Conservation (phyloP, 441 rosid species). For the Pelargonium citronellum region DNA sequence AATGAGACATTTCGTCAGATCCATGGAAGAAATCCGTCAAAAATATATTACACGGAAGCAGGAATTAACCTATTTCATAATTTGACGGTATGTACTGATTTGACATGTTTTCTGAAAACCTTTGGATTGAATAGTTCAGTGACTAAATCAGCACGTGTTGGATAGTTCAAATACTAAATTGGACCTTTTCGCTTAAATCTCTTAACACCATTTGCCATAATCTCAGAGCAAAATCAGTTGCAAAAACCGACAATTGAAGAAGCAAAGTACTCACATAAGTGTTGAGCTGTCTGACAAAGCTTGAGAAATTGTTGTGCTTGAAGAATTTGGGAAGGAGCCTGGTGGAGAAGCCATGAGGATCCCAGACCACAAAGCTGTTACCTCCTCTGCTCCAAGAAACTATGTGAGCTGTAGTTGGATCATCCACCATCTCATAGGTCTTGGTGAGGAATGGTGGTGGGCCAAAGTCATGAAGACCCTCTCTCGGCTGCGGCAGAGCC, state of each 20-base stretch:
- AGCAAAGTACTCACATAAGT: conserved; percentile 45
- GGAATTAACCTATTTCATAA: no score
- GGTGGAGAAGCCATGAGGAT: conserved; percentile 43
- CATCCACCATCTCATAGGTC: conserved; percentile 55
- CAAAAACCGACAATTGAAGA: not conserved
- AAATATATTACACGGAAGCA: no score
- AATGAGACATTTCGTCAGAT: no score
- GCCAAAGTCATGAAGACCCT: conserved; percentile 69
- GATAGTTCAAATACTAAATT: not conserved
- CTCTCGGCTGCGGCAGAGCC: conserved; percentile 57
- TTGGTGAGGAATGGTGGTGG: conserved; percentile 63
- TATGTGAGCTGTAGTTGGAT: conserved; percentile 37
- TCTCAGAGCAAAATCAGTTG: no score
- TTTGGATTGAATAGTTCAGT: no score
- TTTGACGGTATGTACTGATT: no score
- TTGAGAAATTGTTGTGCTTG: conserved; percentile 70
- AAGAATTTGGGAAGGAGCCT: conserved; percentile 47
- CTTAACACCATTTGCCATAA: no score
- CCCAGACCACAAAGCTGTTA: conserved; percentile 54
- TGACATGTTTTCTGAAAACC: no score
- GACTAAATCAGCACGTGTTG: no score
- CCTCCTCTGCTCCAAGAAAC: conserved; percentile 57
- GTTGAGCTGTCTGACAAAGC: conserved; percentile 67
- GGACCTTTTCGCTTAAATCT: no score
- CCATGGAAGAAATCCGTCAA: no score